A percentile compares a stretch with the other conserved stretches of the same genome.
phyloP scores from a whole-genome alignment of 495 filamentous ascomycete species.

The Penicillium robsamsonii region DNA sequence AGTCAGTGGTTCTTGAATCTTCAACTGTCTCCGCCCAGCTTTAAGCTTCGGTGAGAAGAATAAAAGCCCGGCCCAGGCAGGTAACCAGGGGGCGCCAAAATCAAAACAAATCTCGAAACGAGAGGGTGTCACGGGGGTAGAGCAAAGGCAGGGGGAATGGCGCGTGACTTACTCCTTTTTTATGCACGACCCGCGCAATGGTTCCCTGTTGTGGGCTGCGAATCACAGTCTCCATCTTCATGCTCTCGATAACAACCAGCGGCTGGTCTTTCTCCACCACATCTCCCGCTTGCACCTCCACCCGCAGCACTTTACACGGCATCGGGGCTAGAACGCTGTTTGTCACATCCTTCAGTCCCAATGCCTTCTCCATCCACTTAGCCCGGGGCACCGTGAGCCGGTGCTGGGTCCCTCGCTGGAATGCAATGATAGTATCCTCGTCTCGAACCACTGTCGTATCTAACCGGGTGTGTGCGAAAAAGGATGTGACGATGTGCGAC shows the following conservation, averaged over 20 bases:
- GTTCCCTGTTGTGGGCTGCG: constrained; percentile 80
- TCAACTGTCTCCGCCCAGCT: not conserved
- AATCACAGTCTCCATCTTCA: constrained; percentile 99
- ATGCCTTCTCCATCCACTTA: constrained; percentile 79
- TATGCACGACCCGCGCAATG: constrained; percentile 78
- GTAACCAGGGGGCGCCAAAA: not conserved
- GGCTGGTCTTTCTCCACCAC: constrained; percentile 80
- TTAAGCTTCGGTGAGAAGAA: not conserved
- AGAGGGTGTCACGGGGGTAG: constrained; percentile 3
- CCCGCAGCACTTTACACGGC: constrained; percentile 89
- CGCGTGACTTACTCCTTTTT: constrained; percentile 71
- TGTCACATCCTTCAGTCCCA: constrained; percentile 74
- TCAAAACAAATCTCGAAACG: constrained; percentile 7
- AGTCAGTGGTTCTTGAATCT: constrained; percentile 16
- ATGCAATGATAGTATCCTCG: constrained; percentile 68
- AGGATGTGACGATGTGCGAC: constrained; percentile 47
- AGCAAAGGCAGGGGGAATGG: not conserved
- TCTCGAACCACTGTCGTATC: constrained; percentile 74
- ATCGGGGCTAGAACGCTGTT: constrained; percentile 89
- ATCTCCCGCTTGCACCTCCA: constrained; percentile 79
- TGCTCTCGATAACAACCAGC: constrained; percentile 95
- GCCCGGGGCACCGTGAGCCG: constrained; percentile 66
- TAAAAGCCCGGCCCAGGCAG: not conserved
- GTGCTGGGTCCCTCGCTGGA: constrained; percentile 79
- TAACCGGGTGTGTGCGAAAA: constrained; percentile 76